Evolutionary conservation across 2,329 filamentous ascomycete species (phyloP), one percentile per base, ranked within the genome.

Genomic region (Trichoderma koningii): DNA sequence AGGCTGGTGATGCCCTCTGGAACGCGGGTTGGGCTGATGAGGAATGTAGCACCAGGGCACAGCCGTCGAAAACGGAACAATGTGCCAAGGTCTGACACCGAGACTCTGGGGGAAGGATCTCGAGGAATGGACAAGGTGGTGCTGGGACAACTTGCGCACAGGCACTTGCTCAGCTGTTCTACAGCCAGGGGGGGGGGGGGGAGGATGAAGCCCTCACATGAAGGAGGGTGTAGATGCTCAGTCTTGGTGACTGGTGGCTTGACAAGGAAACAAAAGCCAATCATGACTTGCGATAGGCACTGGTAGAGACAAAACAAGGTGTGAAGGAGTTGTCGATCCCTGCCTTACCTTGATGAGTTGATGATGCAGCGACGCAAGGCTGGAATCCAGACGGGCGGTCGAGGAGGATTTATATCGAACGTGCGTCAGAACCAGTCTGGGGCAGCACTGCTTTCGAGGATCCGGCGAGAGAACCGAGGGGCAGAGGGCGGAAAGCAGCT

Each of bases 371-470:
- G 48, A 62, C 15, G 17, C 38, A 53, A 53, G 52, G 51, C 17
- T 7, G 48, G 45, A 52, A 41, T 55, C 34, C 28, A 26, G 38
- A 59, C 14, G 53, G 34, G 52, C 38, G 52, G 55, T 41, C 42
- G 50, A 61, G 62, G 21, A 52, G 42, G 41, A 23, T 51, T 30
- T 65, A 62, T 65, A 48, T 64, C 41, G 38, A 3, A 26, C 47
- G 63, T 68, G 59, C 64, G 68, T 69, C 70, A 70, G 67, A 67
- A 70, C 69, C 69, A 69, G 70, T 68, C 69, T 69, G 61, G 59
- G 21, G 65, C 63, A 65, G 61, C 48, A 52, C 66, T 66, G 59
- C 60, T 66, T 60, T 62, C 48, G 55, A 60, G 52, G 52, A 28
- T 48, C 21, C 41, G 61, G 44, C 30, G 45, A 42, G 15, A 21